Evolutionary conservation across 1,284 basidiomycete genomes (phyloP).

Genomic region (Irpex rosettiformis): DNA sequence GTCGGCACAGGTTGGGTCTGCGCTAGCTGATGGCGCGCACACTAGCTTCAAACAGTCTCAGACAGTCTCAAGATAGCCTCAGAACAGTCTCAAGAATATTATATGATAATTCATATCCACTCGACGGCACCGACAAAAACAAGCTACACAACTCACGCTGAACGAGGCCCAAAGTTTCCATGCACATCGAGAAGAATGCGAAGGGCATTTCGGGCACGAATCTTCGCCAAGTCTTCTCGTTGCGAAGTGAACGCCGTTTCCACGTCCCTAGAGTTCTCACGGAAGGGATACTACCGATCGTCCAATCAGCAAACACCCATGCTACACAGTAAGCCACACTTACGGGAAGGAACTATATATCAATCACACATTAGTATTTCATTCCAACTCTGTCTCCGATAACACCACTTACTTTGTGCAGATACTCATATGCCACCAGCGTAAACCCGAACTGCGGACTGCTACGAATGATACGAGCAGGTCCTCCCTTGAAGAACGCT

Average conservation of each 20-base stretch:
- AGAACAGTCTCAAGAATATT: background rate
- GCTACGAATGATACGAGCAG: constrained; percentile 86
- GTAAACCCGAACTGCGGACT: constrained; percentile 93
- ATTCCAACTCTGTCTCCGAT: constrained; percentile 2
- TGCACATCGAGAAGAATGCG: constrained; percentile 84
- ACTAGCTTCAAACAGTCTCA: background rate
- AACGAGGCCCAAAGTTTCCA: constrained; percentile 59
- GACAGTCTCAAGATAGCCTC: background rate
- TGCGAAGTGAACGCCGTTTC: constrained; percentile 70
- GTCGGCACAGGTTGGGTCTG: too few relatives aligned
- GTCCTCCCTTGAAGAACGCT: constrained; percentile 95
- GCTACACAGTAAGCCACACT: constrained; percentile 14
- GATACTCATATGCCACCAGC: constrained; percentile 82
- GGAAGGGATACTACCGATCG: constrained; percentile 69
- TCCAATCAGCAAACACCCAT: constrained; percentile 21
- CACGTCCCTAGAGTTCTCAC: constrained; percentile 56
- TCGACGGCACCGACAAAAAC: background rate
- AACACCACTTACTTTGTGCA: constrained; percentile 54
- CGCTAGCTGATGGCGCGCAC: background rate
- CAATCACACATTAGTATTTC: constrained; percentile 1
- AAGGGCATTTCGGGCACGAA: constrained; percentile 91
- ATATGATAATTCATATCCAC: background rate
- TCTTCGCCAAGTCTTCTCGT: constrained; percentile 80
- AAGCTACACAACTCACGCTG: constrained; percentile 6
- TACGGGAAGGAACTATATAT: constrained; percentile 16